A percentile compares a stretch with the other conserved stretches of the same genome.
phyloP scores from a whole-genome alignment of 441 rosid species.

The Populus hybrid region DNA sequence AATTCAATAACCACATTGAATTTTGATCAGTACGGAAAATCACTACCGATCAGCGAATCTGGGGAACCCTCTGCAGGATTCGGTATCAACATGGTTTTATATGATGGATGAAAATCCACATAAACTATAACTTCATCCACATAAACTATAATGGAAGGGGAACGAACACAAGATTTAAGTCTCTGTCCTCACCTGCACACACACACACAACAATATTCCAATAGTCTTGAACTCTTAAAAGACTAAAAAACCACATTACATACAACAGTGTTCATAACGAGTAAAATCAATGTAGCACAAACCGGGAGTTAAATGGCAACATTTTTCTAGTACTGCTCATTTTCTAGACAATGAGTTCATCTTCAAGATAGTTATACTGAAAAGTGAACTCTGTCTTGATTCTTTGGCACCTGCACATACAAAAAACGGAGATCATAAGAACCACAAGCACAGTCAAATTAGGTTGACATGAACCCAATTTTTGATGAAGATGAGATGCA shows the following conservation, averaged over 20 bases:
- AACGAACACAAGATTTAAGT: neutral
- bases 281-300: neutral
- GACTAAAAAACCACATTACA: slow-evolving; percentile 1
- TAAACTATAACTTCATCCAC: neutral
- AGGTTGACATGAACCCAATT: neutral
- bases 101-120: neutral
- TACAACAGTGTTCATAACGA: neutral
- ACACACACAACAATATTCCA: neutral
- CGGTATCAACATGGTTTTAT: neutral
- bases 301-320: slow-evolving; percentile 5
- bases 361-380: no score
- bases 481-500: neutral
- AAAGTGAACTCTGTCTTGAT: no score
- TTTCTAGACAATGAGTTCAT: slow-evolving; percentile 60
- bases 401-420: slow-evolving; percentile 80
- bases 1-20: no score
- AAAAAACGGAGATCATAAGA: slow-evolving; percentile 10
- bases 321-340: slow-evolving; percentile 1
- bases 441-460: neutral
- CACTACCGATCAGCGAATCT: no score
- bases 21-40: no score
- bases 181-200: neutral
- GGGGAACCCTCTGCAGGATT: no score
- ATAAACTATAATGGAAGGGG: neutral
- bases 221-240: neutral